Conservation (phyloP, 2,329 filamentous ascomycete species). For the Fusarium sp. region DNA sequence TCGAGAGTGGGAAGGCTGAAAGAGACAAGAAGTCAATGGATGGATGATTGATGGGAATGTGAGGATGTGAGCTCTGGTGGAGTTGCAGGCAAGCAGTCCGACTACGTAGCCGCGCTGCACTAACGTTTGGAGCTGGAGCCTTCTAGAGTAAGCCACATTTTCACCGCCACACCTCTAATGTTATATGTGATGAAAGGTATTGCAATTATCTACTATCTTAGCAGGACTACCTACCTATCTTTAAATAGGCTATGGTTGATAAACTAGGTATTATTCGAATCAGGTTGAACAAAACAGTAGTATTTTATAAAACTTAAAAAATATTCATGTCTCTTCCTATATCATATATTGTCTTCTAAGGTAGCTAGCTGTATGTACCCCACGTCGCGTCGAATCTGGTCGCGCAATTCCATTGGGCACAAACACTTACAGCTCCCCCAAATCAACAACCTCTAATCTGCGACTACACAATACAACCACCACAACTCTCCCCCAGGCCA, state of each 20-base stretch:
- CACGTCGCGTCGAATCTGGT: constrained; percentile 36
- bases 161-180: constrained; percentile 33
- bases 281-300: not conserved
- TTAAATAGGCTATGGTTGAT: not conserved
- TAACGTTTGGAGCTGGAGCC: constrained; percentile 17
- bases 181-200: not conserved
- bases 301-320: not conserved
- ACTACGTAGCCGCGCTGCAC: constrained; percentile 49
- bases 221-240: not conserved
- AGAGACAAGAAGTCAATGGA: constrained; percentile 21
- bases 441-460: constrained; percentile 20
- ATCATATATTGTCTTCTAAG: not conserved
- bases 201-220: not conserved
- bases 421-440: constrained; percentile 40
- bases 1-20: constrained; percentile 18
- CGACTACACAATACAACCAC: not conserved
- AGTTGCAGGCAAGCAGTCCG: constrained; percentile 53
- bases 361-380: constrained; percentile 29
- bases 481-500: not conserved
- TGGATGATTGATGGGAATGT: constrained; percentile 23
- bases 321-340: not conserved
- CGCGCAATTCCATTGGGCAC: constrained; percentile 46
- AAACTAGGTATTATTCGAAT: not conserved
- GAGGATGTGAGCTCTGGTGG: constrained; percentile 43
- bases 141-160: constrained; percentile 30